phyloP scores from a whole-genome alignment of 441 rosid genomes.

The Manihot esculenta region DNA sequence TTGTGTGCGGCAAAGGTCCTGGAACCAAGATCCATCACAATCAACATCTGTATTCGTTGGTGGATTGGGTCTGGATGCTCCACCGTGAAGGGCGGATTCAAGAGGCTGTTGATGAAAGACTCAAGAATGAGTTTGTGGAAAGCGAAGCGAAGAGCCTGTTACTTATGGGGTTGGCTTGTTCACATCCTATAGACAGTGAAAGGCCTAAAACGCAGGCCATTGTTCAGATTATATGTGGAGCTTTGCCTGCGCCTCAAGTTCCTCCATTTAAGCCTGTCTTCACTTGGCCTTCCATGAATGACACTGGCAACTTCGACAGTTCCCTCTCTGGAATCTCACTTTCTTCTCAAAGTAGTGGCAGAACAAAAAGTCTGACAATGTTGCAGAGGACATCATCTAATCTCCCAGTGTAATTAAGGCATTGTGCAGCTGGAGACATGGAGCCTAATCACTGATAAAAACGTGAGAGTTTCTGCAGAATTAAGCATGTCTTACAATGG shows the following conservation, averaged over 20 bases:
- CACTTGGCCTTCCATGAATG: slow-evolving; percentile 38
- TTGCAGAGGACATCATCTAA: slow-evolving; percentile 3
- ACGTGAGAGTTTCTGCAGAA: background rate
- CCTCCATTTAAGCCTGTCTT: slow-evolving; percentile 52
- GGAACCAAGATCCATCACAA: slow-evolving; percentile 28
- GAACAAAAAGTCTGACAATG: slow-evolving; percentile 1
- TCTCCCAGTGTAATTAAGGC: slow-evolving; percentile 17
- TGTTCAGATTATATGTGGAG: slow-evolving; percentile 44
- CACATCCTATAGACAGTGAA: slow-evolving; percentile 44
- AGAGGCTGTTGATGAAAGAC: slow-evolving; percentile 43
- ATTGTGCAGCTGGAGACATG: background rate
- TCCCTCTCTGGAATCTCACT: slow-evolving; percentile 22
- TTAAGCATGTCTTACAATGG: background rate
- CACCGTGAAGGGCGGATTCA: slow-evolving; percentile 42
- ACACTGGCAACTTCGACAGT: slow-evolving; percentile 10
- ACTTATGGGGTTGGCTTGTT: slow-evolving; percentile 55
- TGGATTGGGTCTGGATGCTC: slow-evolving; percentile 59
- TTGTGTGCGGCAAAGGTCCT: slow-evolving; percentile 42
- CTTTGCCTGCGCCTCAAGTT: slow-evolving; percentile 36
- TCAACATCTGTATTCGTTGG: slow-evolving; percentile 32
- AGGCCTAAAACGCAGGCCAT: slow-evolving; percentile 41
- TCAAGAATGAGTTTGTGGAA: slow-evolving; percentile 24
- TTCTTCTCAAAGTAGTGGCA: slow-evolving; percentile 26
- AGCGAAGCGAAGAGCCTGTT: slow-evolving; percentile 41
- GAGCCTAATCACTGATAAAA: background rate